These are phyloP conservation scores for Glaciozyma antarctica DNA, from an alignment of 768 basidiomycete genomes.

Conservation along the genomic window DNA sequence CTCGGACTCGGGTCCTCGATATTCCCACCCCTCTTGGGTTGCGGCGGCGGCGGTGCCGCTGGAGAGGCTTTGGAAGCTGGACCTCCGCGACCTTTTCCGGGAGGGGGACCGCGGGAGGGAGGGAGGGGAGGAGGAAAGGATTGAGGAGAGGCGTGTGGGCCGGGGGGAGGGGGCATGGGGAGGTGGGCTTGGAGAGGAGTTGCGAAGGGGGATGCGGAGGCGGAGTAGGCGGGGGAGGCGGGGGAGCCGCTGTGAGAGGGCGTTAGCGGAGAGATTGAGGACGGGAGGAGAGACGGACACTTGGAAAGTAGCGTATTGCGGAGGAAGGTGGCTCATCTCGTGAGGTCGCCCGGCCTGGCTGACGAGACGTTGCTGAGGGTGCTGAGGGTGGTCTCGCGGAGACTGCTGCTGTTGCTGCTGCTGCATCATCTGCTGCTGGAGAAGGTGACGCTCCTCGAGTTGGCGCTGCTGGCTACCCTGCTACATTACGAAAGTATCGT, in stretches of 20 bases:
- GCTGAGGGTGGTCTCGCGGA: conserved; percentile 5
- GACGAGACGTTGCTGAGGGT: background rate
- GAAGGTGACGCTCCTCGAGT: background rate
- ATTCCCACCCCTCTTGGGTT: conserved; percentile 13
- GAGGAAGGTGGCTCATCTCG: background rate
- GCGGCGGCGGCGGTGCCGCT: conserved; percentile 15
- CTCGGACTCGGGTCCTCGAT: conserved; percentile 23
- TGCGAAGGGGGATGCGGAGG: conserved; percentile 15
- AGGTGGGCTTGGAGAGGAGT: conserved; percentile 15
- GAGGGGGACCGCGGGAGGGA: conserved; percentile 5
- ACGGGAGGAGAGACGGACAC: background rate
- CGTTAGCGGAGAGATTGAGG: background rate
- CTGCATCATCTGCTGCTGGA: conserved; percentile 24
- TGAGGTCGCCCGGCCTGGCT: background rate
- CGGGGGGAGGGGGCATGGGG: conserved; percentile 12
- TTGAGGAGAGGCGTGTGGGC: conserved; percentile 14
- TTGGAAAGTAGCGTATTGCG: conserved; percentile 14
- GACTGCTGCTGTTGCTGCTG: conserved; percentile 1
- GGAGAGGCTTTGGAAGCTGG: background rate
- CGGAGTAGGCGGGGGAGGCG: conserved; percentile 23
- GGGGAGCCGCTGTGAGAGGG: conserved; percentile 17
- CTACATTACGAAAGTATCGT: background rate
- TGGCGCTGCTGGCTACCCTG: background rate
- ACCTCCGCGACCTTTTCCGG: background rate
- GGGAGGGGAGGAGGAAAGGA: conserved; percentile 5